Percentiles rank a stretch among this genome's conserved stretches.
phyloP scores from a whole-genome alignment of 2,329 filamentous ascomycete species.

The Apiospora sp. region DNA sequence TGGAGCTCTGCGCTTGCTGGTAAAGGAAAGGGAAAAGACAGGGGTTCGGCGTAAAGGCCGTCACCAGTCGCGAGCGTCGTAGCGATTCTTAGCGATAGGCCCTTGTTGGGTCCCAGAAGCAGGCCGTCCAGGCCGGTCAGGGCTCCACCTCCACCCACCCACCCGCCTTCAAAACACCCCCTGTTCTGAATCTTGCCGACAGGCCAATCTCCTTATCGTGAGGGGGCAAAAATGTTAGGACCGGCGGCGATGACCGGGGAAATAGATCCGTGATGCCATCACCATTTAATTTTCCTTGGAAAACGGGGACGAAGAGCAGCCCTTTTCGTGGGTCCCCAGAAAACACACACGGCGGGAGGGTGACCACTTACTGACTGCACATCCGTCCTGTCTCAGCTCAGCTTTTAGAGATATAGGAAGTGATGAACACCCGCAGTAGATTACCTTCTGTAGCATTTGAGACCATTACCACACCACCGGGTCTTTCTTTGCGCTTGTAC shows the following conservation, averaged over 20 bases:
- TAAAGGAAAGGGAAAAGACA: background rate
- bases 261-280: conserved; percentile 8
- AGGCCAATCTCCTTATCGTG: background rate
- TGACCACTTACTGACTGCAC: background rate
- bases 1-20: background rate
- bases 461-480: conserved; percentile 3
- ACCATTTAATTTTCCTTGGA: background rate
- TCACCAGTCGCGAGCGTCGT: background rate
- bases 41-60: conserved; percentile 13
- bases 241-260: background rate
- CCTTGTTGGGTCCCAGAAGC: no score
- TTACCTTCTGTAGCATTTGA: background rate
- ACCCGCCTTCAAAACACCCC: background rate
- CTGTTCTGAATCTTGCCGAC: conserved; percentile 6
- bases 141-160: conserved; percentile 11
- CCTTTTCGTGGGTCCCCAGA: background rate
- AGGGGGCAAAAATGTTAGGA: background rate
- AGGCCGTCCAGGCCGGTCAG: background rate
- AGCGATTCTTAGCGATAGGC: background rate
- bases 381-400: conserved; percentile 8
- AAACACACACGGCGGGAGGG: background rate
- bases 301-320: background rate
- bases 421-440: conserved; percentile 2
- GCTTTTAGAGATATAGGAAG: conserved; percentile 3
- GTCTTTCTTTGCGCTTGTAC: background rate